Conservation (phyloP, 129 eudicot species). For the Artemisia tridentata region DNA sequence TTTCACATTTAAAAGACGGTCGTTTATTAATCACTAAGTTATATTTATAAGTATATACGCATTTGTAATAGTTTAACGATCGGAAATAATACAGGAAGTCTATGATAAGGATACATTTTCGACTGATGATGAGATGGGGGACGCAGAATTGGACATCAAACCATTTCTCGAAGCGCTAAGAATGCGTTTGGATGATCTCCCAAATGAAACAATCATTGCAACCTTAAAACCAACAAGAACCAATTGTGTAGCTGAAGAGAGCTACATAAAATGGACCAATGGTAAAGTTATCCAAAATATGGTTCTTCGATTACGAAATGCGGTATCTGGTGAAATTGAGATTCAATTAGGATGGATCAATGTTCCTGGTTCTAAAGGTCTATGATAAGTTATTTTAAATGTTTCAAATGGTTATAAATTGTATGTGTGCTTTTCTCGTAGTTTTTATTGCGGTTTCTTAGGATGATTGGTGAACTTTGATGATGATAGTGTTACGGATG, state of each 20-base stretch:
- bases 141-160: slow-evolving; percentile 50
- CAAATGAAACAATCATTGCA: slow-evolving; percentile 41
- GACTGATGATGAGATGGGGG: slow-evolving; percentile 53
- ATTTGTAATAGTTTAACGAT: neutral
- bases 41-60: neutral
- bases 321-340: slow-evolving; percentile 47
- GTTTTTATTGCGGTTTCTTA: neutral
- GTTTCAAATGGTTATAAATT: neutral
- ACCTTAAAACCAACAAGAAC: slow-evolving; percentile 43
- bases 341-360: slow-evolving; percentile 47
- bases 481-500: too few relatives aligned
- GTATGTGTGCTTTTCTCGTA: neutral
- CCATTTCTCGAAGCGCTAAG: slow-evolving; percentile 42
- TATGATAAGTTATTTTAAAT: neutral
- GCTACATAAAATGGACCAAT: slow-evolving; percentile 39
- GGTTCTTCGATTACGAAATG: slow-evolving; percentile 46
- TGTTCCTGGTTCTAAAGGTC: slow-evolving; percentile 44
- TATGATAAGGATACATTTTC: slow-evolving; percentile 50
- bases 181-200: slow-evolving; percentile 32
- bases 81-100: slow-evolving; percentile 32
- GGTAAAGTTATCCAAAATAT: slow-evolving; percentile 47
- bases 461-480: too few relatives aligned
- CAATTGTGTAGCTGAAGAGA: slow-evolving; percentile 54
- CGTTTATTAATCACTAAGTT: neutral
- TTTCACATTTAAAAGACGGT: too few relatives aligned